A percentile compares a stretch with the other conserved stretches of the same genome.
Evolutionary conservation across 2,329 filamentous ascomycete genomes (phyloP).

Genomic region (Dothistroma pini): DNA sequence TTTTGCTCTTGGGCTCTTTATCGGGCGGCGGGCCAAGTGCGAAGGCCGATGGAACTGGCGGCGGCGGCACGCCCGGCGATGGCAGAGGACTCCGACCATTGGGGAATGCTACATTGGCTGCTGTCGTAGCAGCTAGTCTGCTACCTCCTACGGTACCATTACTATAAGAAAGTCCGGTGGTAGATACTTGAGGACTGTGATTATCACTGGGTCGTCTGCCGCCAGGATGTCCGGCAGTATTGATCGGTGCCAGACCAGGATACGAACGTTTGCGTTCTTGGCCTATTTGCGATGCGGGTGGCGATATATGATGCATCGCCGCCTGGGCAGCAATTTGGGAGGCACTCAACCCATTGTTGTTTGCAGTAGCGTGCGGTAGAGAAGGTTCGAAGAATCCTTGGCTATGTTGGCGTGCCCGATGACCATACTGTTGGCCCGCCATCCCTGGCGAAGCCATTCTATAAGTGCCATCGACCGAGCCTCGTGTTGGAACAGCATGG

Average conservation of each 20-base stretch:
- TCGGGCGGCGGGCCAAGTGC: conserved; percentile 29
- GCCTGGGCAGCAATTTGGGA: conserved; percentile 78
- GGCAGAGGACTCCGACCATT: conserved; percentile 50
- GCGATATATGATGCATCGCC: conserved; percentile 56
- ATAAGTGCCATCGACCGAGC: conserved; percentile 33
- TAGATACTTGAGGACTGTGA: conserved; percentile 29
- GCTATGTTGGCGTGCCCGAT: conserved; percentile 63
- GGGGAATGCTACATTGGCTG: conserved; percentile 70
- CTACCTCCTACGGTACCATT: conserved; percentile 60
- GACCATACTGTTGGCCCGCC: conserved; percentile 41
- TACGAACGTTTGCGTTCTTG: conserved; percentile 64
- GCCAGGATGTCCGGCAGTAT: conserved; percentile 27
- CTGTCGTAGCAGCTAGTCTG: conserved; percentile 64
- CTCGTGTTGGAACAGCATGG: conserved; percentile 25
- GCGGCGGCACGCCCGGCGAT: conserved; percentile 37
- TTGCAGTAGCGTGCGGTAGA: conserved; percentile 49
- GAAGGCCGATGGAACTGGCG: conserved; percentile 14
- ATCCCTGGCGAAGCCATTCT: conserved; percentile 30
- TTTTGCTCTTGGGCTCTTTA: conserved; percentile 63
- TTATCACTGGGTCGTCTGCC: conserved; percentile 28
- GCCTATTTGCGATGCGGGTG: conserved; percentile 21
- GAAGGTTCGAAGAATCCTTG: conserved; percentile 75
- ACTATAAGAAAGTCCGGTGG: conserved; percentile 44
- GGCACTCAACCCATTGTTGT: conserved; percentile 49
- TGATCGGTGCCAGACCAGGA: conserved; percentile 60